phyloP scores from a whole-genome alignment of 2,329 filamentous ascomycete genomes.

The Drechslerella stenobrocha region DNA sequence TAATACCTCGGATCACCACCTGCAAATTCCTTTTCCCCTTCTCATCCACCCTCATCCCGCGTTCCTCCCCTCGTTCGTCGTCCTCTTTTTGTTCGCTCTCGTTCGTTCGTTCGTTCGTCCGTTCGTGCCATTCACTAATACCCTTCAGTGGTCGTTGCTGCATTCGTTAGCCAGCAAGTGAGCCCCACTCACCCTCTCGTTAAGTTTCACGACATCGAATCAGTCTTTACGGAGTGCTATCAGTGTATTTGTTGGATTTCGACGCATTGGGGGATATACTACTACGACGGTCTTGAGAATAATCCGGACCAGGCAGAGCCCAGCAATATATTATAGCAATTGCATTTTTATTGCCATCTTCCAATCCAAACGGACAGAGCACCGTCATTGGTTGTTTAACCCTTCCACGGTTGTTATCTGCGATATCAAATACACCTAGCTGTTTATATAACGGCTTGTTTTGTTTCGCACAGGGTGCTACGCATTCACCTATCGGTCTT shows the following conservation, averaged over 20 bases:
- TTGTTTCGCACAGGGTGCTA: conserved; percentile 11
- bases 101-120: conserved; percentile 19
- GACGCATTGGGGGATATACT: conserved; percentile 6
- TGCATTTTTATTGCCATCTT: conserved; percentile 1
- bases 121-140: conserved; percentile 36
- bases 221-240: conserved; percentile 4
- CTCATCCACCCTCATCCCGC: conserved; percentile 10
- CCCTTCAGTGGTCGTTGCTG: conserved; percentile 16
- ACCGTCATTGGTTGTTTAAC: not conserved
- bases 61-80: conserved; percentile 22
- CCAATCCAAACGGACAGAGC: not conserved
- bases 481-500: conserved; percentile 18
- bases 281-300: conserved; percentile 13
- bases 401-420: conserved; percentile 9
- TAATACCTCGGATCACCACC: conserved; percentile 40
- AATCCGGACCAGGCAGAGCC: conserved; percentile 4
- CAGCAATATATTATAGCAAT: conserved; percentile 9
- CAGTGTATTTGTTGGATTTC: conserved; percentile 29
- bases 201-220: conserved; percentile 35
- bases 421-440: not conserved
- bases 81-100: conserved; percentile 11
- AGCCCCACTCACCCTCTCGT: conserved; percentile 9
- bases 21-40: conserved; percentile 12
- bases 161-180: conserved; percentile 20
- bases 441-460: conserved; percentile 5